phyloP scores from a whole-genome alignment of 148 eudicot genomes.

The Amaranthus palmeri region DNA sequence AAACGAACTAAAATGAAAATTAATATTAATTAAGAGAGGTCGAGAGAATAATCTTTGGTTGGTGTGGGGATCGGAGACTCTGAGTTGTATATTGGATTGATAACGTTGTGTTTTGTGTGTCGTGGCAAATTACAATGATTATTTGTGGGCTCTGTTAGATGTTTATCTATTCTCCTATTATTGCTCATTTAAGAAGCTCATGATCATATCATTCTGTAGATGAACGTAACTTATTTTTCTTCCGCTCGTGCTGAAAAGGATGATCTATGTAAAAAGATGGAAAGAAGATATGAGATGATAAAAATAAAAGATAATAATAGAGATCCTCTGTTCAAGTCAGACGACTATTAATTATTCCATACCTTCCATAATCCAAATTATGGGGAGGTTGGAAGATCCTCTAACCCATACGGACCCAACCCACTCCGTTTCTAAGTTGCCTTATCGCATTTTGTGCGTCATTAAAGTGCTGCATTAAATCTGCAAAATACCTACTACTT shows the following conservation, averaged over 20 bases:
- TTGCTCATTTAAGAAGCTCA: conserved; percentile 18
- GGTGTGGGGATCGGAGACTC: neutral
- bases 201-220: conserved; percentile 15
- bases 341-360: conserved; percentile 14
- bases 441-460: conserved; percentile 3
- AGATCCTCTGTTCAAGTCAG: conserved; percentile 23
- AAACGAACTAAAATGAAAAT: too few species aligned
- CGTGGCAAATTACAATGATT: conserved; percentile 18
- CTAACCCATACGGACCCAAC: conserved; percentile 5
- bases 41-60: neutral
- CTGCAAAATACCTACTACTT: neutral
- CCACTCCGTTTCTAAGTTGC: conserved; percentile 8
- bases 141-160: conserved; percentile 14
- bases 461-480: conserved; percentile 12
- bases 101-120: conserved; percentile 2
- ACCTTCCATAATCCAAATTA: conserved; percentile 7
- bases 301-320: neutral
- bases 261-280: conserved; percentile 5
- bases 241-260: conserved; percentile 3
- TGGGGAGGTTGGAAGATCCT: conserved; percentile 6
- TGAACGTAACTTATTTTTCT: conserved; percentile 8
- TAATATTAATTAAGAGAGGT: neutral
- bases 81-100: neutral
- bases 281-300: conserved; percentile 1
- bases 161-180: conserved; percentile 22